Conservation (phyloP, 257 asterid species). For the Lantana camara region DNA sequence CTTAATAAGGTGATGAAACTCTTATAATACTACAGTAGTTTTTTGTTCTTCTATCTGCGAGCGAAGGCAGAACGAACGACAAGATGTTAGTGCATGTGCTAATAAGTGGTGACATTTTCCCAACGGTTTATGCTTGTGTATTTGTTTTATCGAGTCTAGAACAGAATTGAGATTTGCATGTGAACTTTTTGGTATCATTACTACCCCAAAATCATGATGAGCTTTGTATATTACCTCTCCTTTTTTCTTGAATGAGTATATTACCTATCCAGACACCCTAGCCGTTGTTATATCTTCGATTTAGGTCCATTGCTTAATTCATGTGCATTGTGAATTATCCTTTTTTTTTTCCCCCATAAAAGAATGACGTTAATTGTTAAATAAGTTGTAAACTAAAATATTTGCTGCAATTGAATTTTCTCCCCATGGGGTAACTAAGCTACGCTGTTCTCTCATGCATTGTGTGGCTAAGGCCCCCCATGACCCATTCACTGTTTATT, state of each 20-base stretch:
- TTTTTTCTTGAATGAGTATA: too few species aligned
- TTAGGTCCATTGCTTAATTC: not conserved
- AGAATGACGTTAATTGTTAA: not conserved
- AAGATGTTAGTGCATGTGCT: not conserved
- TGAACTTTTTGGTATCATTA: not conserved
- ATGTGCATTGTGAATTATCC: not conserved
- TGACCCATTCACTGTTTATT: not conserved
- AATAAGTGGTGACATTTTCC: not conserved
- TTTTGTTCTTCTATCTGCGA: not conserved
- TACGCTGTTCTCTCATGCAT: not conserved
- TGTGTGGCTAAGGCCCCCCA: not conserved
- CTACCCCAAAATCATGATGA: not conserved
- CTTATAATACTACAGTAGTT: not conserved
- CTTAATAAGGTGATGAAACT: not conserved
- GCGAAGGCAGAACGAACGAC: not conserved
- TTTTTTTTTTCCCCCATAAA: not conserved
- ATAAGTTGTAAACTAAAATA: not conserved
- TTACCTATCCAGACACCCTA: not conserved
- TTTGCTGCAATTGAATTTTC: not conserved
- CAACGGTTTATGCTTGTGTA: not conserved
- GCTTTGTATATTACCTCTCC: not conserved
- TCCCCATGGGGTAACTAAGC: not conserved
- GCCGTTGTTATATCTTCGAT: not conserved
- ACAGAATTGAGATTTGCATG: not conserved
- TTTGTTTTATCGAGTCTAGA: not conserved